A percentile compares a stretch with the other conserved stretches of the same genome.
Conservation (phyloP, 495 filamentous ascomycete genomes). For the Pseudoneurospora amorphoporcata region DNA sequence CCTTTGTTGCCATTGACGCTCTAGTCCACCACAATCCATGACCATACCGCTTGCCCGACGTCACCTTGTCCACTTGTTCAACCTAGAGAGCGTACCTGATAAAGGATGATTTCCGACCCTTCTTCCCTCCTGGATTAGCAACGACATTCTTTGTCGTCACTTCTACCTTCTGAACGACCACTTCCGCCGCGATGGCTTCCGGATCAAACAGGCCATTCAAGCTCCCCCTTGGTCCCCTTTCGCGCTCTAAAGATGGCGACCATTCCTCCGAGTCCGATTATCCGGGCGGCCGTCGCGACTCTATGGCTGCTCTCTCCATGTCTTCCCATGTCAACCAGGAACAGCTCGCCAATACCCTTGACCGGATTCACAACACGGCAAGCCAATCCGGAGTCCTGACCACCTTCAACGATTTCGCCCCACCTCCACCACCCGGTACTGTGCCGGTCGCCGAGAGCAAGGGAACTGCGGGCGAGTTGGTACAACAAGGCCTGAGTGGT, state of each 20-base stretch:
- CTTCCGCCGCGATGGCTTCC: neutral
- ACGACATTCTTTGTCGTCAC: neutral
- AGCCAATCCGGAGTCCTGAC: constrained; percentile 71
- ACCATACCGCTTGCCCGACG: neutral
- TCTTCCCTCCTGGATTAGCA: neutral
- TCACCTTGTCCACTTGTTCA: neutral
- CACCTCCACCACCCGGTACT: constrained; percentile 36
- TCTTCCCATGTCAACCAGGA: constrained; percentile 53
- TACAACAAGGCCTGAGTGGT: constrained; percentile 74
- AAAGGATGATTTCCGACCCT: neutral
- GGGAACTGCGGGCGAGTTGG: constrained; percentile 55
- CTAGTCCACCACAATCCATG: neutral
- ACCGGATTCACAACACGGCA: constrained; percentile 74
- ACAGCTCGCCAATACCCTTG: constrained; percentile 60
- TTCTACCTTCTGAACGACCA: neutral
- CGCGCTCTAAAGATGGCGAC: neutral
- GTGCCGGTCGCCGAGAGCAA: constrained; percentile 52
- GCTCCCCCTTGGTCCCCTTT: neutral
- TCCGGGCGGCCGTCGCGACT: constrained; percentile 41
- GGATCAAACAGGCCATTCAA: neutral
- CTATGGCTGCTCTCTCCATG: constrained; percentile 51
- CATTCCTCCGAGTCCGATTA: neutral
- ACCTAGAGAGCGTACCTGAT: neutral
- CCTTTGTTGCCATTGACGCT: neutral
- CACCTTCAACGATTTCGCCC: constrained; percentile 79